Evolutionary conservation across 805 yeast genomes (phyloP), one percentile per base, ranked within the genome.

Genomic region (Yarrowia sp.): DNA sequence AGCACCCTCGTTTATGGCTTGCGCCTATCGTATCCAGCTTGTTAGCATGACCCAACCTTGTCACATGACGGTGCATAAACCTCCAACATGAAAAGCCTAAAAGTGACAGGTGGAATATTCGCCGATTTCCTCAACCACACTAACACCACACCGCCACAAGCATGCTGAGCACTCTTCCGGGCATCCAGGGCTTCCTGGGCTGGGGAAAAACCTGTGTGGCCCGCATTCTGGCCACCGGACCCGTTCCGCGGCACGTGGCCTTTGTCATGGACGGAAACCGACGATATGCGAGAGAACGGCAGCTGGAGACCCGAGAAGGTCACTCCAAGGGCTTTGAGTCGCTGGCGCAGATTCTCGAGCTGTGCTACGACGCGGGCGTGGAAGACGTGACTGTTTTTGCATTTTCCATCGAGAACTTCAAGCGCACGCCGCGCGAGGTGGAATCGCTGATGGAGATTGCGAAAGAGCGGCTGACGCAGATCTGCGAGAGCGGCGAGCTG

Each of bases 201-300:
- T 67, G 69, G 41, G 62, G 67, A 13, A 66, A 69, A 39, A 69
- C 70, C 38, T 58, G 68, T 62, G 59, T 66, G 76, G 65, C 80
- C 76, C 46, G 74, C 66, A 36, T 78, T 63, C 21, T 79, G 68
- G 74, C 78, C 58, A 82, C 96, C 1, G 96, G 96, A 0, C 89
- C 89, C 1, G 83, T 88, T 2, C 99, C 99, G 1, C 79, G 81
- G 62, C 99, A 94, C 74, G 80, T 94, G 41, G 99, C 96, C 0
- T 84, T 94, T 69, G 88, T 96, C 62, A 94, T 94, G 98, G 99
- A 94, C 73, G 99, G 99, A 8, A 94, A 94, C 75, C 81, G 99
- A 66, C 80, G 98, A 61, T 94, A 78, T 74, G 98, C 98, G 1
- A 82, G 82, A 64, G 77, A 78, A 61, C 79, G 81, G 60, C 80